Evolutionary conservation across 116 monocot genomes (phyloP).

Genomic region (Iris pallida): DNA sequence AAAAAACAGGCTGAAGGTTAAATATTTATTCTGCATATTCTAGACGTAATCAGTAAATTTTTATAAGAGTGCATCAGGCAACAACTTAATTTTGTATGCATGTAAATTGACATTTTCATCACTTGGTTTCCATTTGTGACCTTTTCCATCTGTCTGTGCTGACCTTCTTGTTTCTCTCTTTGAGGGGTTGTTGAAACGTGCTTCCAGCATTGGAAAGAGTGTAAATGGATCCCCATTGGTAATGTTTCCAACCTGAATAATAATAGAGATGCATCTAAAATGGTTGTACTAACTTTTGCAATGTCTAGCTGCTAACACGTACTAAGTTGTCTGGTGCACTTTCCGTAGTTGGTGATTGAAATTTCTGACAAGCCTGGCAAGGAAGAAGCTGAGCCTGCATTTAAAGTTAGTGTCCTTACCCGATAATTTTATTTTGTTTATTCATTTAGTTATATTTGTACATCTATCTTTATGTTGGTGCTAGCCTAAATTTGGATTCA

Average conservation of each 20-base stretch:
- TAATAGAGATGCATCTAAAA: neutral
- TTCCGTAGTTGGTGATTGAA: constrained; percentile 82
- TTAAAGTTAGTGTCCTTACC: constrained; percentile 47
- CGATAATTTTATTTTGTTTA: no score
- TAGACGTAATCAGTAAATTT: neutral
- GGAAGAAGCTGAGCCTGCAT: constrained; percentile 87
- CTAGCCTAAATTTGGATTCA: no score
- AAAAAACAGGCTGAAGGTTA: no score
- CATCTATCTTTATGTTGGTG: no score
- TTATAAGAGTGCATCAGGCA: neutral
- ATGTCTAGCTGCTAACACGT: neutral
- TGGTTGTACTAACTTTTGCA: neutral
- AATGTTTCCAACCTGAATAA: constrained; percentile 10
- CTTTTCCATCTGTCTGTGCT: constrained; percentile 12
- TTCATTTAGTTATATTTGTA: no score
- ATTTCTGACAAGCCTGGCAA: constrained; percentile 87
- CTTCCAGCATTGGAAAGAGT: constrained; percentile 84
- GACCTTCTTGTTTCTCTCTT: constrained; percentile 51
- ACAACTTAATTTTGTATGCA: neutral
- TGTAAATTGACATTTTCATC: neutral
- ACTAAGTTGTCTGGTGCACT: constrained; percentile 4
- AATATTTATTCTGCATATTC: neutral
- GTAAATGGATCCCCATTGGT: constrained; percentile 70
- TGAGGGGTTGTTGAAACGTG: constrained; percentile 44
- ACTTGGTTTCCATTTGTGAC: neutral